Conservation (phyloP, 1,284 basidiomycete genomes). For the Ganoderma multipileum region DNA sequence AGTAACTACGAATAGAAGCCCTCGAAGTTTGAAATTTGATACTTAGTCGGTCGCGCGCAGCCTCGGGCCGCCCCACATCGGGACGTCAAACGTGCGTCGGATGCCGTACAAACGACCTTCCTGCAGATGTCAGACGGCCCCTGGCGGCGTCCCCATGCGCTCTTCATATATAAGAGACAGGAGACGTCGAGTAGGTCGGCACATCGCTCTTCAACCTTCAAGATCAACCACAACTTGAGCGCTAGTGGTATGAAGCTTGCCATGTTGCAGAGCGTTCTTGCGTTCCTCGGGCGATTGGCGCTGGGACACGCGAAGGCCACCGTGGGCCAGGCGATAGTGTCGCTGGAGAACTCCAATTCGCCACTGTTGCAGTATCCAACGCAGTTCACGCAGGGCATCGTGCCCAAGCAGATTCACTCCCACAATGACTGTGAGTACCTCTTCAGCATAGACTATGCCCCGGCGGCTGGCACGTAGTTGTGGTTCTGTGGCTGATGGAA, state of each 20-base stretch:
- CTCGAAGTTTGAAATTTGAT: background rate
- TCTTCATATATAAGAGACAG: background rate
- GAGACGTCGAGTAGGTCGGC: background rate
- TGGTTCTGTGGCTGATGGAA: background rate
- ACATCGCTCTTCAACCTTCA: background rate
- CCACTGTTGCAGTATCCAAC: constrained; percentile 54
- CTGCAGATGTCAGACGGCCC: background rate
- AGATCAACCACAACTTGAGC: background rate
- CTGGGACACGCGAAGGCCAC: constrained; percentile 34
- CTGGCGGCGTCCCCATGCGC: background rate
- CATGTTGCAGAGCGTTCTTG: background rate
- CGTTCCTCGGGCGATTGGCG: constrained; percentile 9
- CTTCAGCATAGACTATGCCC: background rate
- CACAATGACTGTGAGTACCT: constrained; percentile 58
- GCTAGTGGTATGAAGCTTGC: constrained; percentile 13
- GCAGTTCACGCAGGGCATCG: constrained; percentile 56
- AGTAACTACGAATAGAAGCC: too few species aligned
- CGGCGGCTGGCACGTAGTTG: too few species aligned
- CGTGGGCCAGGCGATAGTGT: constrained; percentile 47
- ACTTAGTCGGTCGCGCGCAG: background rate
- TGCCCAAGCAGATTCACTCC: constrained; percentile 59
- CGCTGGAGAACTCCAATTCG: constrained; percentile 50
- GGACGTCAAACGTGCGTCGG: background rate
- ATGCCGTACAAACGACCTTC: background rate
- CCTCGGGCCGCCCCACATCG: background rate